Evolutionary conservation across 352 stramenopile genomes (phyloP), one percentile per base, ranked within the genome.

Genomic region (Phytopythium chamaehyphon): DNA sequence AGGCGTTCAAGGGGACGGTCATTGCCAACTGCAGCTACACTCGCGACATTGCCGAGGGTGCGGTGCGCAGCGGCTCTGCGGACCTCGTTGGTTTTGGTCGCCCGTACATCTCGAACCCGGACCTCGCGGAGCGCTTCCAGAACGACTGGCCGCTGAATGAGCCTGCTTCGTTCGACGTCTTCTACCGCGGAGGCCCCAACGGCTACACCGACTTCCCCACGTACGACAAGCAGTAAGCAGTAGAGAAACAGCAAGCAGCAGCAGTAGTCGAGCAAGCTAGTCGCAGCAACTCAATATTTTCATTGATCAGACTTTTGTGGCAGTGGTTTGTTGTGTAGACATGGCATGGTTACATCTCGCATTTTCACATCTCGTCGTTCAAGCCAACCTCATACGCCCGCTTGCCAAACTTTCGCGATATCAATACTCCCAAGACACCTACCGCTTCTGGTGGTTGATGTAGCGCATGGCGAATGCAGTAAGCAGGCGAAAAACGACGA

Each of bases 381-480:
- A n/a, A n/a, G n/a, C n/a, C n/a, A n/a, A n/a, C n/a, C n/a, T n/a
- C n/a, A n/a, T n/a, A n/a, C n/a, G n/a, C n/a, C n/a, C n/a, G n/a
- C n/a, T n/a, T n/a, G n/a, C n/a, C n/a, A n/a, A n/a, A n/a, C n/a
- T n/a, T n/a, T n/a, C n/a, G n/a, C n/a, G n/a, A n/a, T n/a, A n/a
- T n/a, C n/a, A n/a, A n/a, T n/a, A n/a, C n/a, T n/a, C n/a, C n/a
- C n/a, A n/a, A n/a, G n/a, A n/a, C n/a, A n/a, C n/a, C n/a, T 67
- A 76, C 23, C 64, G 60, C 51, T 77, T 79, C 50, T 81, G 72
- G 54, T 83, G 70, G 43, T 78, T 78, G 38, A 83, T 52, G 43
- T 69, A 83, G 6, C 69, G 60, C 51, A 83, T 54, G 19, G 65
- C 58, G 9, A 86, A 40, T 15, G 81, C 45, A 35, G 66, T 70